Evolutionary conservation across 164 flowering plant species (phyloP).

Genomic region (Liriodendron chinense): DNA sequence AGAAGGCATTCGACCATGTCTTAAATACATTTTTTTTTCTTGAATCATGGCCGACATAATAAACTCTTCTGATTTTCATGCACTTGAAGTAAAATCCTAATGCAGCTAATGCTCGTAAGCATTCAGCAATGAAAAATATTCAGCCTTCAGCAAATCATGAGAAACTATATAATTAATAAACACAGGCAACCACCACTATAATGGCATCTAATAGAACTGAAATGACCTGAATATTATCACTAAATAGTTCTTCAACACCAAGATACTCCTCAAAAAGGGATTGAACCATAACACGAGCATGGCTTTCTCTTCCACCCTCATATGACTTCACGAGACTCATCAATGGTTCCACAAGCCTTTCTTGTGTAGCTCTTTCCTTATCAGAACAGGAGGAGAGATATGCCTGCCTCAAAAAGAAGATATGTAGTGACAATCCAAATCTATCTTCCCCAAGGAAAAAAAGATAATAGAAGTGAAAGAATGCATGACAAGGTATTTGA

Average conservation of each 20-base stretch:
- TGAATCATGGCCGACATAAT: too few species aligned
- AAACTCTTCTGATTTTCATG: too few species aligned
- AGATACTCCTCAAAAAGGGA: conserved; percentile 91
- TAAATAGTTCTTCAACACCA: conserved; percentile 88
- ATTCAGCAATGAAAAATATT: background rate
- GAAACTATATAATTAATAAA: background rate
- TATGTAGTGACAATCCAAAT: background rate
- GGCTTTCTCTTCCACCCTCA: conserved; percentile 98
- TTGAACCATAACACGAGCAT: conserved; percentile 91
- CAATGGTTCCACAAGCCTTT: conserved; percentile 91
- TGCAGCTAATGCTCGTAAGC: background rate
- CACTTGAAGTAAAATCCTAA: background rate
- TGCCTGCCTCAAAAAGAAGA: conserved; percentile 40
- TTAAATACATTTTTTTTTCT: too few species aligned
- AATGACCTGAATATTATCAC: conserved; percentile 83
- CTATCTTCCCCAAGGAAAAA: background rate
- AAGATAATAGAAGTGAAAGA: background rate
- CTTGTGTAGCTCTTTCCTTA: conserved; percentile 84
- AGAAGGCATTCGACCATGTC: too few species aligned
- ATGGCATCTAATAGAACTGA: conserved; percentile 9
- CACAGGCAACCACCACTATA: background rate
- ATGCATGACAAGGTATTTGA: background rate
- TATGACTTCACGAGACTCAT: conserved; percentile 93
- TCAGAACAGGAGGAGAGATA: conserved; percentile 71
- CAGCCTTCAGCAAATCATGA: background rate